A percentile compares a stretch with the other conserved stretches of the same genome.
phyloP scores from a whole-genome alignment of 2,329 filamentous ascomycete species.

The Penicillium digitatum region DNA sequence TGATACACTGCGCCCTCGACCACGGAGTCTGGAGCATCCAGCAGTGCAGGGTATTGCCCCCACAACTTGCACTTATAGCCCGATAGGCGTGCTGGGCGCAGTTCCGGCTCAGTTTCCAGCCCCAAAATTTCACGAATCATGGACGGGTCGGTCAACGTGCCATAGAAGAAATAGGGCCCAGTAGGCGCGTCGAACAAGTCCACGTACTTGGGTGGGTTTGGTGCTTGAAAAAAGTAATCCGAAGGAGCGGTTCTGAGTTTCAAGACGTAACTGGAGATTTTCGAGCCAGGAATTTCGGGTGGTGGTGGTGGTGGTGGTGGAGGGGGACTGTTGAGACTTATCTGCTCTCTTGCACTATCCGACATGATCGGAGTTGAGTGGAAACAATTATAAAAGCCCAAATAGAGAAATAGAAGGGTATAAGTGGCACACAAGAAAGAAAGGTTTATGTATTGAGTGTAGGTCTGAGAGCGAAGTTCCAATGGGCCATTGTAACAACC shows the following conservation, averaged over 20 bases:
- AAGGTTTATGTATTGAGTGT: too few species aligned
- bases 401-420: neutral
- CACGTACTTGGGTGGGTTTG: neutral
- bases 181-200: slow-evolving; percentile 11
- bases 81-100: neutral
- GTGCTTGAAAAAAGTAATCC: neutral
- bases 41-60: slow-evolving; percentile 29
- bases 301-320: neutral
- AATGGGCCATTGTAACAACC: too few species aligned
- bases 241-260: neutral
- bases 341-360: neutral
- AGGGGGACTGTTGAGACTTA: neutral
- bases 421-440: too few species aligned
- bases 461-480: too few species aligned
- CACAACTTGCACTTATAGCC: slow-evolving; percentile 23
- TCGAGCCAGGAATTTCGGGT: neutral
- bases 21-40: slow-evolving; percentile 14
- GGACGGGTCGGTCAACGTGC: slow-evolving; percentile 31
- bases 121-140: slow-evolving; percentile 27
- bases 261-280: neutral
- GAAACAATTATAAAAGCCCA: too few species aligned
- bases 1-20: slow-evolving; percentile 25
- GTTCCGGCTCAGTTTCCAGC: slow-evolving; percentile 10
- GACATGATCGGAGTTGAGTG: neutral
- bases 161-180: slow-evolving; percentile 39